Base-by-base conservation (phyloP, 2,329 filamentous ascomycete species). In the Purpureocillium takamizusanense region DNA sequence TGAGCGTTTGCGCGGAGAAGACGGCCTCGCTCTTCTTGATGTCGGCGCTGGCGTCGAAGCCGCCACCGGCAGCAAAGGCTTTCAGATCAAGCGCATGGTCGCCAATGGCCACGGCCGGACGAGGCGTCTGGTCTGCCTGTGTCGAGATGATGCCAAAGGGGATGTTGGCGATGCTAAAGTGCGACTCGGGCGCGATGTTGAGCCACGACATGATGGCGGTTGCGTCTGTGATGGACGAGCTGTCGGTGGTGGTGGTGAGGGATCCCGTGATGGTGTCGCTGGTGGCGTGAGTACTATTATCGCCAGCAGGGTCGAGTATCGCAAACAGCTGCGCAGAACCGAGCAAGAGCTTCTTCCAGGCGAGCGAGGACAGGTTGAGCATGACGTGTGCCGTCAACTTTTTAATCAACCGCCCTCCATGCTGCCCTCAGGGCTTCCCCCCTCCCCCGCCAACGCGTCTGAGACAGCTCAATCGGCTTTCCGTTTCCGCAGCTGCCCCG, bases 141-240 rank as follows among this genome's bases (percentile, higher is more conserved):
- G 81, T 82, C 23, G 78, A 82, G 54, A 92, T 85, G 64, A 92
- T 79, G 51, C 86, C 86, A 53, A 90, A 90, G 2, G 86, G 86
- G 38, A 92, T 81, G 55, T 92, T 92, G 52, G 81, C 77, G 37
- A 90, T 65, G 8, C 84, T 86, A 62, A 89, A 89, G 50, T 52
- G 49, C 12, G 48, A 51, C 16, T 45, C 42, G 9, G 46, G 39
- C 14, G 49, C 34, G 39, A 56, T 48, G 32, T 44, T 25, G 25
- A 56, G 46, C 54, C 54, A 56, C 30, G 51, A 54, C 45, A 48
- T 48, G 28, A 30, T 39, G 37, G 28, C 23, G 30, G 34, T 34
- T 4, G 21, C 34, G 21, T 28, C 28, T 34, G 31, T 33, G 41
- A 12, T 30, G 28, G 6, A 7, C 7, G 5, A 7, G 28, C 28